Percentiles rank a stretch among this genome's conserved stretches.
Conservation (phyloP, 495 filamentous ascomycete species). For the Clohesyomyces aquaticus region DNA sequence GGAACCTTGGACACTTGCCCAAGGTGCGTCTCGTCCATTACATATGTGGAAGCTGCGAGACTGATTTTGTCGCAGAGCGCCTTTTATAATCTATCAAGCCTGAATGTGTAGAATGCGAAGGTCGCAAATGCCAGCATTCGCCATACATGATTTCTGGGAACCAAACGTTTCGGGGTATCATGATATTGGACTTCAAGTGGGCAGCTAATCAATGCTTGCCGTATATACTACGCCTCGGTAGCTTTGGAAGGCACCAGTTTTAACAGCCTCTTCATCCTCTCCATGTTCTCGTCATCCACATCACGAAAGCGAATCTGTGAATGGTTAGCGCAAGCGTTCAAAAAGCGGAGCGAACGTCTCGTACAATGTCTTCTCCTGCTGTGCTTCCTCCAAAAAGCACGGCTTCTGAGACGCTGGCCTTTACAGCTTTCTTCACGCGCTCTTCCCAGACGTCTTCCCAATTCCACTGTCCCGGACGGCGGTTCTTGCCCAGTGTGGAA, state of each 20-base stretch:
- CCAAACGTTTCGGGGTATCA: slow-evolving; percentile 1
- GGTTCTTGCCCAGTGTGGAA: slow-evolving; percentile 42
- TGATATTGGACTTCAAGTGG: neutral
- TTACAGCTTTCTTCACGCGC: slow-evolving; percentile 74
- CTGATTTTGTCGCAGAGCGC: too few relatives aligned
- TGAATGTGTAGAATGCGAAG: neutral
- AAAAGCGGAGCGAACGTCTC: neutral
- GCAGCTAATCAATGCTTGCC: neutral
- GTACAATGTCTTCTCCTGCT: slow-evolving; percentile 31
- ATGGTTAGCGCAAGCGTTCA: neutral
- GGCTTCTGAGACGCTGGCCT: slow-evolving; percentile 73
- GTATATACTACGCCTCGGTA: slow-evolving; percentile 11
- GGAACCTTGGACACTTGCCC: neutral
- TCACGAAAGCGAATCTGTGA: slow-evolving; percentile 32
- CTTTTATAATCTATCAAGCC: too few relatives aligned
- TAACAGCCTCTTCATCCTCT: slow-evolving; percentile 27
- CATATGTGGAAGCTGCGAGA: too few relatives aligned
- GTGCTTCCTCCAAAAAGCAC: slow-evolving; percentile 67
- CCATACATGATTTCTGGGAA: neutral
- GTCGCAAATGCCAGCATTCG: neutral
- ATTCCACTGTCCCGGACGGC: slow-evolving; percentile 82
- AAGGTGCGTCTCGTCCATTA: too few relatives aligned
- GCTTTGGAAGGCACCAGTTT: slow-evolving; percentile 2
- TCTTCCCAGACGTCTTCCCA: slow-evolving; percentile 96
- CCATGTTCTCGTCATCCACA: slow-evolving; percentile 27